Conservation (phyloP, 2,329 filamentous ascomycete genomes). For the Zarea fungicola region DNA sequence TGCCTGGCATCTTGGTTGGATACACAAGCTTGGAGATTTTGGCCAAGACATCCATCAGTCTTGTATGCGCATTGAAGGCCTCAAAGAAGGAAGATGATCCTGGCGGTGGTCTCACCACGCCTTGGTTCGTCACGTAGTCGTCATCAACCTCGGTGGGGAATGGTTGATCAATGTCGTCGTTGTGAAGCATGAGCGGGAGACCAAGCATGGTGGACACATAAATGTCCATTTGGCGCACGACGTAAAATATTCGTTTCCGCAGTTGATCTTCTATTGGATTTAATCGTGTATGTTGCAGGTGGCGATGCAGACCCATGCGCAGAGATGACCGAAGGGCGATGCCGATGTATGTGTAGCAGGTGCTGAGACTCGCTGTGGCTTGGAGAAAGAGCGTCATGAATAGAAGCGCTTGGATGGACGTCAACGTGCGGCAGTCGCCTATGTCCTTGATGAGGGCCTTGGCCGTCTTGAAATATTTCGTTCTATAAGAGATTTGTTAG, state of each 20-base stretch:
- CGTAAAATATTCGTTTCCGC: slow-evolving; percentile 61
- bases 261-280: slow-evolving; percentile 59
- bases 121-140: slow-evolving; percentile 57
- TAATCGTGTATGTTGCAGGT: slow-evolving; percentile 59
- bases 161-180: slow-evolving; percentile 63
- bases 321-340: slow-evolving; percentile 72
- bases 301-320: slow-evolving; percentile 71
- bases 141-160: slow-evolving; percentile 62
- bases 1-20: slow-evolving; percentile 52
- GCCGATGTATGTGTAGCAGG: slow-evolving; percentile 75
- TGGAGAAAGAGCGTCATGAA: slow-evolving; percentile 81
- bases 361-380: slow-evolving; percentile 70
- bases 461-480: slow-evolving; percentile 69
- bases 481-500: slow-evolving; percentile 40
- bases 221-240: slow-evolving; percentile 65
- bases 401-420: slow-evolving; percentile 67
- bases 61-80: slow-evolving; percentile 61
- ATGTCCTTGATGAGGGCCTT: slow-evolving; percentile 60
- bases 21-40: slow-evolving; percentile 64
- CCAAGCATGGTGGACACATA: slow-evolving; percentile 64
- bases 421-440: slow-evolving; percentile 67
- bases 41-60: slow-evolving; percentile 57
- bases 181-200: slow-evolving; percentile 57
- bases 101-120: slow-evolving; percentile 49
- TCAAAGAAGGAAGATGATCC: slow-evolving; percentile 56